phyloP scores from a whole-genome alignment of 176 grass and related monocot species.

The Musa troglodytarum region DNA sequence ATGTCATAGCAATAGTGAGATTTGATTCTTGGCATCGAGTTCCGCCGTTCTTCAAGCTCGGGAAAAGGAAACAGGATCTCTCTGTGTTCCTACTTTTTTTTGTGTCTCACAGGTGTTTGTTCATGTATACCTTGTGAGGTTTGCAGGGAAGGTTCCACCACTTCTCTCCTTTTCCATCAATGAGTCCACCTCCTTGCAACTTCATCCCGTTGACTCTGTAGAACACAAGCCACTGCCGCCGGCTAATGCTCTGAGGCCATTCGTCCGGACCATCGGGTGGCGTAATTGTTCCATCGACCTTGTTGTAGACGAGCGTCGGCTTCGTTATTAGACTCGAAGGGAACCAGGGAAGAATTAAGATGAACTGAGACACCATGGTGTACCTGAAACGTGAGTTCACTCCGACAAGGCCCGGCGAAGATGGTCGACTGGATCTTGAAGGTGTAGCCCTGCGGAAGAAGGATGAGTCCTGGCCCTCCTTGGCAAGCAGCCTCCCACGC shows the following conservation, averaged over 20 bases:
- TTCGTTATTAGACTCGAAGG: too few species aligned
- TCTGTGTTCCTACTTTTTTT: neutral
- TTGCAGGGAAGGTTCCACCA: slow-evolving; percentile 99
- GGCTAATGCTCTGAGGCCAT: slow-evolving; percentile 51
- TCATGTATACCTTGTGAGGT: slow-evolving; percentile 49
- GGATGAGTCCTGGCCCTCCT: slow-evolving; percentile 30
- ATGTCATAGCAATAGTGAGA: neutral
- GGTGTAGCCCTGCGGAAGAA: slow-evolving; percentile 36
- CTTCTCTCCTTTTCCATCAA: slow-evolving; percentile 85
- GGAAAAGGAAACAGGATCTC: neutral
- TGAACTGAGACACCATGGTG: neutral
- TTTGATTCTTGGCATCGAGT: neutral
- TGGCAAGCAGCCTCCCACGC: slow-evolving; percentile 76
- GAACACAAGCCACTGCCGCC: slow-evolving; percentile 82
- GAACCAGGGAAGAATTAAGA: too few species aligned
- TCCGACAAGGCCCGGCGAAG: slow-evolving; percentile 77
- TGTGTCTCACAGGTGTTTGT: neutral
- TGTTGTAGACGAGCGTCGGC: neutral
- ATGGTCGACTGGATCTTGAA: slow-evolving; percentile 56
- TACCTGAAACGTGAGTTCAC: slow-evolving; percentile 62
- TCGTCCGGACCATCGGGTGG: slow-evolving; percentile 51
- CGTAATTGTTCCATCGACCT: slow-evolving; percentile 67
- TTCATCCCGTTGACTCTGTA: slow-evolving; percentile 51
- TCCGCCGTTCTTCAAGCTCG: too few species aligned
- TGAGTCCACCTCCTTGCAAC: slow-evolving; percentile 63